A percentile compares a stretch with the other conserved stretches of the same genome.
Conservation (phyloP, 2,329 filamentous ascomycete species). For the Cercospora janseana region DNA sequence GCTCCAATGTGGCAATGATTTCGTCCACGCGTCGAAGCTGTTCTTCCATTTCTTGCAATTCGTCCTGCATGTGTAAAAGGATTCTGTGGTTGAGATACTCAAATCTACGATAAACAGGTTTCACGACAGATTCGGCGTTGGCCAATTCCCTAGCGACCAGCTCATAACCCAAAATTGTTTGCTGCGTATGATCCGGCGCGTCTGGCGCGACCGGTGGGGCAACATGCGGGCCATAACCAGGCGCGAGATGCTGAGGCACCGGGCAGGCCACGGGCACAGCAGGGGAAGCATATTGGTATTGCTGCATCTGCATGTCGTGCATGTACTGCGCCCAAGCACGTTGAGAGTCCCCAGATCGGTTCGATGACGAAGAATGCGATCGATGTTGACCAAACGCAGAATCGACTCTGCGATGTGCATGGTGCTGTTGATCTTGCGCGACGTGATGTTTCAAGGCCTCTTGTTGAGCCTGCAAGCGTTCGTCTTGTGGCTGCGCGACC, state of each 20-base stretch:
- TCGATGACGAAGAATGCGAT: conserved; percentile 30
- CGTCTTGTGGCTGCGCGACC: conserved; percentile 19
- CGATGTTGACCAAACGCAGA: conserved; percentile 29
- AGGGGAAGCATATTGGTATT: conserved; percentile 30
- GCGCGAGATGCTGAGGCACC: conserved; percentile 15
- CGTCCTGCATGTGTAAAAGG: conserved; percentile 79
- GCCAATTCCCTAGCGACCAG: conserved; percentile 58
- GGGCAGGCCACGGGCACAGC: conserved; percentile 17
- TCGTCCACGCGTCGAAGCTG: conserved; percentile 70
- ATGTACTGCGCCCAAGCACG: conserved; percentile 30
- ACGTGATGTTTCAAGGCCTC: conserved; percentile 30
- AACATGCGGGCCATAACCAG: conserved; percentile 19
- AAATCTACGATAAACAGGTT: conserved; percentile 78
- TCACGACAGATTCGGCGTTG: conserved; percentile 20
- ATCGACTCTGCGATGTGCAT: conserved; percentile 24
- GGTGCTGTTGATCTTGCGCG: conserved; percentile 25
- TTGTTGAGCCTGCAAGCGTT: conserved; percentile 26
- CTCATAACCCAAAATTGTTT: conserved; percentile 57
- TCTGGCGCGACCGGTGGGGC: conserved; percentile 34
- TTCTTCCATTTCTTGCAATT: conserved; percentile 76
- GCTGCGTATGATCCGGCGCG: conserved; percentile 33
- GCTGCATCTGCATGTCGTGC: conserved; percentile 28
- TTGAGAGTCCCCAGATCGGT: conserved; percentile 24
- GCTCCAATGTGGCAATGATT: conserved; percentile 47
- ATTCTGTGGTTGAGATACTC: conserved; percentile 78